These are phyloP conservation scores for Solanum virginianum DNA, from an alignment of 257 asterid species.

Conservation along the genomic window DNA sequence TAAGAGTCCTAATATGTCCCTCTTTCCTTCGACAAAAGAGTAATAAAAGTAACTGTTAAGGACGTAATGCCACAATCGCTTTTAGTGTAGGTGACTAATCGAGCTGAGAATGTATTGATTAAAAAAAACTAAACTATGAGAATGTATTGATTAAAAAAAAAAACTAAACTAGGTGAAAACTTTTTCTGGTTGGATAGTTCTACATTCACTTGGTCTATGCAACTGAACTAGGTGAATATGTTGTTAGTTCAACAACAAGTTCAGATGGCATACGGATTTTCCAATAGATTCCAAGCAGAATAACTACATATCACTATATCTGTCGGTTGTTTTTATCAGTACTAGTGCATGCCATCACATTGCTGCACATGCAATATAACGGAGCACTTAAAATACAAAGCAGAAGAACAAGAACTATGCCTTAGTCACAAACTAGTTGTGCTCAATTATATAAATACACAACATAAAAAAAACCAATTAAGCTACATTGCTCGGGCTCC, in stretches of 20 bases:
- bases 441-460: background rate
- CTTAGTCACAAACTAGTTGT: background rate
- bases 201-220: background rate
- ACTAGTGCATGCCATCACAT: background rate
- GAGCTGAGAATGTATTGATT: background rate
- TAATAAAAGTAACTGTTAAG: background rate
- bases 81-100: background rate
- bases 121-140: background rate
- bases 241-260: background rate
- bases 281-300: background rate
- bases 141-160: background rate
- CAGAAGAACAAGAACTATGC: background rate
- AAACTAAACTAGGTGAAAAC: background rate
- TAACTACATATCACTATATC: background rate
- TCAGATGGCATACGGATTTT: background rate
- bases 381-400: background rate
- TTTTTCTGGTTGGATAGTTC: background rate
- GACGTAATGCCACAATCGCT: background rate
- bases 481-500: background rate
- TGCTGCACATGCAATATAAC: background rate
- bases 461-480: background rate
- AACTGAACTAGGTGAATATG: background rate
- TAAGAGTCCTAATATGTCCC: background rate
- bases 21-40: background rate
- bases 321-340: background rate